A percentile compares a stretch with the other conserved stretches of the same genome.
These are phyloP conservation scores for Nakazawaea anatomiae DNA, from an alignment of 805 yeast species.

Conservation along the genomic window DNA sequence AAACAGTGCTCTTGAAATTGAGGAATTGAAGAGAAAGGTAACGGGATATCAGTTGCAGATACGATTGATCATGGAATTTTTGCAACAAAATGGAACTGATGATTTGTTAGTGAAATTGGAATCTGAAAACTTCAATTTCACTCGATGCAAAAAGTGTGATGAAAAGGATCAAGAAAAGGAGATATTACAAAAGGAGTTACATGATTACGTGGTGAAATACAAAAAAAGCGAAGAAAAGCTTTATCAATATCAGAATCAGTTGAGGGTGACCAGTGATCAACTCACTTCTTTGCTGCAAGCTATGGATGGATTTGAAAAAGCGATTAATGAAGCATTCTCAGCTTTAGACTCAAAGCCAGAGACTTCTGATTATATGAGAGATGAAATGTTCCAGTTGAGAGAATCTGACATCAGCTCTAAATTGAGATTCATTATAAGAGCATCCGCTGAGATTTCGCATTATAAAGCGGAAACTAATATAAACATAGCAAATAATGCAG, in stretches of 20 bases:
- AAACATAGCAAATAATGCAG: no score
- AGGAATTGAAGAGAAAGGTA: conserved; percentile 22
- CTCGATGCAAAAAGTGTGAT: conserved; percentile 5
- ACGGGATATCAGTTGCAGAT: conserved; percentile 28
- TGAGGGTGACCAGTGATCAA: background rate
- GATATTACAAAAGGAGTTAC: conserved; percentile 1
- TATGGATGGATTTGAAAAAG: background rate
- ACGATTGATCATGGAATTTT: conserved; percentile 23
- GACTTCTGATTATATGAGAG: background rate
- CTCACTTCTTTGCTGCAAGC: background rate
- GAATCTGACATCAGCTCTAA: background rate
- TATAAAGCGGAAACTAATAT: background rate
- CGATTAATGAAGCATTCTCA: background rate
- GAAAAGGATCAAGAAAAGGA: conserved; percentile 4
- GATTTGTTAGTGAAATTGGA: conserved; percentile 9
- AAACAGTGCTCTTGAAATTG: conserved; percentile 16
- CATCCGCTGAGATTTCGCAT: background rate
- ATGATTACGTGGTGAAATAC: background rate
- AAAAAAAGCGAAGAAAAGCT: background rate
- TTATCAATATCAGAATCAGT: background rate
- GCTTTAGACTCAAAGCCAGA: background rate
- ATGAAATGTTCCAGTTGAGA: background rate
- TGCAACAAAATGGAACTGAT: conserved; percentile 16
- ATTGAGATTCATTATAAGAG: background rate
- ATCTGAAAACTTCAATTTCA: background rate